phyloP scores from a whole-genome alignment of 116 monocot genomes.

The Iris pallida region DNA sequence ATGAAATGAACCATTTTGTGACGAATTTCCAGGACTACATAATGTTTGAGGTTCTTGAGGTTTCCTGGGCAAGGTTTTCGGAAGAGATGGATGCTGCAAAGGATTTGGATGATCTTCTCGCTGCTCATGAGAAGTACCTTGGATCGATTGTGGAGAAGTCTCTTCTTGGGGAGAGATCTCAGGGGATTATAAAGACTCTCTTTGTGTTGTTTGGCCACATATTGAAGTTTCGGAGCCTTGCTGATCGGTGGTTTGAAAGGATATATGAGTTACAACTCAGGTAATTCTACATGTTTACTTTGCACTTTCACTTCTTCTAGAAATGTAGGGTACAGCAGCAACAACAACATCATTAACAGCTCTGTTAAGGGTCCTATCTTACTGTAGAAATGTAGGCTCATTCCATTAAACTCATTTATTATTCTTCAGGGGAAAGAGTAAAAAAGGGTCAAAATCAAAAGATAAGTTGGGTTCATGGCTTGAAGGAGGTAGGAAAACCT shows the following conservation, averaged over 20 bases:
- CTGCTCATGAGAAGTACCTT: conserved; percentile 86
- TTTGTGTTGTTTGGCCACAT: conserved; percentile 71
- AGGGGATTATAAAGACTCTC: conserved; percentile 40
- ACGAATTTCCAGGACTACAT: conserved; percentile 87
- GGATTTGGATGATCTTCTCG: conserved; percentile 83
- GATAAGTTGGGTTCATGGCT: conserved; percentile 32
- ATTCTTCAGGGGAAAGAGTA: conserved; percentile 34
- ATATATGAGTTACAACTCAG: conserved; percentile 74
- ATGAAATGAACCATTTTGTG: conserved; percentile 96
- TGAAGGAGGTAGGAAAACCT: conserved; percentile 50
- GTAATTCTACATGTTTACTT: conserved; percentile 19
- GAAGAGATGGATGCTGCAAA: conserved; percentile 85
- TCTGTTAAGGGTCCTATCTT: background rate
- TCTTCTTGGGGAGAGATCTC: conserved; percentile 81
- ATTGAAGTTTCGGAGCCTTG: conserved; percentile 59
- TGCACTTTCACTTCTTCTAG: background rate
- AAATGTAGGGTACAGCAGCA: no score
- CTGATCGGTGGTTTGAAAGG: conserved; percentile 73
- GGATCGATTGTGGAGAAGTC: conserved; percentile 78
- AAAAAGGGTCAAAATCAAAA: conserved; percentile 38
- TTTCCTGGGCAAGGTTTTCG: conserved; percentile 78
- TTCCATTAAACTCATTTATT: background rate
- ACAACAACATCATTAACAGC: no score
- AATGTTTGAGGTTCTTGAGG: conserved; percentile 95
- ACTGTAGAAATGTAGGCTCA: background rate